phyloP scores from a whole-genome alignment of 257 asterid species.

The Fraxinus americana region DNA sequence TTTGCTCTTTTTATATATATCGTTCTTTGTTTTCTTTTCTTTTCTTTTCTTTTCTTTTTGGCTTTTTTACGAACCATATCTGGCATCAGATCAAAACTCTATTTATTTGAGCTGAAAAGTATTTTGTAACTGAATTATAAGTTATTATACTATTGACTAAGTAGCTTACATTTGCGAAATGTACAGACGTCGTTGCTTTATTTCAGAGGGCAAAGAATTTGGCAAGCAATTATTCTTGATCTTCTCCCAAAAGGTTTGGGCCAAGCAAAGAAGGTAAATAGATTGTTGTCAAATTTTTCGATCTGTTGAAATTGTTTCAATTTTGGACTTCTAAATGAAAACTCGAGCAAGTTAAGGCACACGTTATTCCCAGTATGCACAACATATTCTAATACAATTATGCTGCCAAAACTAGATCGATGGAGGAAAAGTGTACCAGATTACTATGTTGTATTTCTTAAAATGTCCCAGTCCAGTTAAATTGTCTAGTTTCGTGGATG shows the following conservation, averaged over 20 bases:
- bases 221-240: slow-evolving; percentile 78
- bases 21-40: background rate
- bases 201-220: slow-evolving; percentile 94
- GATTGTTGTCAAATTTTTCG: background rate
- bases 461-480: background rate
- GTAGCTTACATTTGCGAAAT: slow-evolving; percentile 31
- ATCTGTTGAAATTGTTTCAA: background rate
- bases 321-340: background rate
- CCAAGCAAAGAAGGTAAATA: slow-evolving; percentile 66
- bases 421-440: background rate
- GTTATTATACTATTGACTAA: slow-evolving; percentile 25
- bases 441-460: background rate
- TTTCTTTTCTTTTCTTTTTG: no score
- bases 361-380: background rate
- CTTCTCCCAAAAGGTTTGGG: slow-evolving; percentile 87
- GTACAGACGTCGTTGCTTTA: slow-evolving; percentile 81
- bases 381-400: background rate
- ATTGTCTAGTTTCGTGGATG: background rate
- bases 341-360: background rate
- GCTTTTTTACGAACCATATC: no score
- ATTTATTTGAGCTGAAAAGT: background rate
- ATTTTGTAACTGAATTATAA: slow-evolving; percentile 7
- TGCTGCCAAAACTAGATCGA: background rate
- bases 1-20: background rate
- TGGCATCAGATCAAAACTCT: background rate